These are phyloP conservation scores for Epichloe brachyelytri DNA, from an alignment of 2,329 filamentous ascomycete species.

Conservation along the genomic window DNA sequence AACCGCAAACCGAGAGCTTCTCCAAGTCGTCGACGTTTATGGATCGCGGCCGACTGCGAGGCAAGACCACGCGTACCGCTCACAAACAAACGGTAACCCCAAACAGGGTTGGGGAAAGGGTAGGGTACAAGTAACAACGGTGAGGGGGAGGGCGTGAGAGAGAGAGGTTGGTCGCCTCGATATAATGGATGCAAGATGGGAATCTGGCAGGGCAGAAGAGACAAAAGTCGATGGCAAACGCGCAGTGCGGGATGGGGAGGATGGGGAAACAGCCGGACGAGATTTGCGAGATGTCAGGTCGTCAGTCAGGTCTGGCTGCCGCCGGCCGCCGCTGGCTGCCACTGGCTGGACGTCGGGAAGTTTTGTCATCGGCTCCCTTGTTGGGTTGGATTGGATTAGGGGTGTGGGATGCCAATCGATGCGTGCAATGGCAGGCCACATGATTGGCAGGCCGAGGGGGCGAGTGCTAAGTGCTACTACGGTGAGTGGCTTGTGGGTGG, in stretches of 20 bases:
- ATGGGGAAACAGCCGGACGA: neutral
- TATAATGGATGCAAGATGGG: constrained; percentile 5
- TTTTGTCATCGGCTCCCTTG: neutral
- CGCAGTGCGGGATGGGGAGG: neutral
- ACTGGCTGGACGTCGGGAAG: constrained; percentile 2
- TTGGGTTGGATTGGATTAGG: constrained; percentile 1
- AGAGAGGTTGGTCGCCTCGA: constrained; percentile 7
- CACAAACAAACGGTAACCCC: too few relatives aligned
- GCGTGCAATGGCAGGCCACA: constrained; percentile 15
- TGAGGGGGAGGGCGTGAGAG: neutral
- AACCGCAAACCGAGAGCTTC: neutral
- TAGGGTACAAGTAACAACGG: neutral
- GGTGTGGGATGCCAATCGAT: constrained; percentile 11
- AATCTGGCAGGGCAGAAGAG: constrained; percentile 12
- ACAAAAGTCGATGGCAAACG: constrained; percentile 2
- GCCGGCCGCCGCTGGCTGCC: neutral
- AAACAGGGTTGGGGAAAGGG: constrained; percentile 2
- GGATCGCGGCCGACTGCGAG: constrained; percentile 7
- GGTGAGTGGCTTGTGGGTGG: constrained; percentile 9
- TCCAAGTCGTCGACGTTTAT: constrained; percentile 4
- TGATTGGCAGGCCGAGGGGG: constrained; percentile 18
- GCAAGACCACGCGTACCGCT: constrained; percentile 18
- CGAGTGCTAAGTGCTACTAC: constrained; percentile 1
- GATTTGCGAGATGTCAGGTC: constrained; percentile 14
- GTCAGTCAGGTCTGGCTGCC: neutral